These are phyloP conservation scores for Tilletia setariae DNA, from an alignment of 1,284 basidiomycete genomes.

Conservation along the genomic window DNA sequence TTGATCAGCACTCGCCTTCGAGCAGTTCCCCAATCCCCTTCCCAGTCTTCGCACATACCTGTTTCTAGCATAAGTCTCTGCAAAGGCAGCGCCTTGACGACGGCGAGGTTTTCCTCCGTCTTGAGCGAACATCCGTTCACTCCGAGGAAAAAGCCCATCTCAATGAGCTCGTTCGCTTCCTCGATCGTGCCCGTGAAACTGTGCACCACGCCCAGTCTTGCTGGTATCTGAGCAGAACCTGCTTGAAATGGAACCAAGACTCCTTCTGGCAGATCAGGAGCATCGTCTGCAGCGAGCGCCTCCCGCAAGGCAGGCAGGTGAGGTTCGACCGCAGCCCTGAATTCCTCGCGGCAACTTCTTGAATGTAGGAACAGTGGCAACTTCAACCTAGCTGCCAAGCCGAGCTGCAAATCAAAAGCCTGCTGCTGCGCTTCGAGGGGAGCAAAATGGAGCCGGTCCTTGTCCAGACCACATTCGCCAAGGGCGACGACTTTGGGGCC, in stretches of 20 bases:
- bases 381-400: conserved; percentile 68
- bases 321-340: conserved; percentile 64
- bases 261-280: conserved; percentile 16
- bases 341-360: conserved; percentile 64
- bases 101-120: conserved; percentile 68
- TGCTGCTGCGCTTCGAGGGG: conserved; percentile 65
- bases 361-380: conserved; percentile 84
- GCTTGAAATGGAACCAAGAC: no score
- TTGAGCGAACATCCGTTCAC: conserved; percentile 83
- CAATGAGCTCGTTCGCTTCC: conserved; percentile 70
- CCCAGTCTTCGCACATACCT: conserved; percentile 55
- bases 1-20: neutral
- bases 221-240: neutral
- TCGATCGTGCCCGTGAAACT: conserved; percentile 73
- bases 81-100: conserved; percentile 64
- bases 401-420: conserved; percentile 71
- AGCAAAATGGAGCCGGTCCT: conserved; percentile 75
- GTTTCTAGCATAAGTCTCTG: conserved; percentile 76
- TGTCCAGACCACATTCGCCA: conserved; percentile 85
- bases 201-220: conserved; percentile 66
- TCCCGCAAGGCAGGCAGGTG: conserved; percentile 21
- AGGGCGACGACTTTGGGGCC: conserved; percentile 61
- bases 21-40: no score
- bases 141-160: conserved; percentile 59
- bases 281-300: neutral